phyloP scores from a whole-genome alignment of 2,329 filamentous ascomycete species.

The Pseudocercospora fuligena region DNA sequence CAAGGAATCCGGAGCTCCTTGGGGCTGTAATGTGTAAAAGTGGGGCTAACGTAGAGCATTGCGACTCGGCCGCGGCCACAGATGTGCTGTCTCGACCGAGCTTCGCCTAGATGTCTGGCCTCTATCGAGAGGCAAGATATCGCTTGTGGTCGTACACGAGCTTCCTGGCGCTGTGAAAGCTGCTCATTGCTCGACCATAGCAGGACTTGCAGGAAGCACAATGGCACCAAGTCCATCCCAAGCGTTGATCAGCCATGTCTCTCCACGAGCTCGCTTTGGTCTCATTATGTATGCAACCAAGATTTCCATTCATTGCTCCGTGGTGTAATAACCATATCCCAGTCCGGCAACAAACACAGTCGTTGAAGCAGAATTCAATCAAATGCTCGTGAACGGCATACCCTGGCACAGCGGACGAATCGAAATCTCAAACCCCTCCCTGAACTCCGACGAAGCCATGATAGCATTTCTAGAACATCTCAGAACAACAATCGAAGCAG shows the following conservation, averaged over 20 bases:
- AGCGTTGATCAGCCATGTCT: conserved; percentile 18
- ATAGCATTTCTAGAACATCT: conserved; percentile 17
- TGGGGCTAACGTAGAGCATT: no score
- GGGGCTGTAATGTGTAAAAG: not conserved
- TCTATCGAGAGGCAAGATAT: no score
- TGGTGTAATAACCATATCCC: not conserved
- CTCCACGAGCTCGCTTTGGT: conserved; percentile 20
- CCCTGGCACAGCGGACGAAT: conserved; percentile 22
- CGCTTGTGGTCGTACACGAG: no score
- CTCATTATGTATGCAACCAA: conserved; percentile 11
- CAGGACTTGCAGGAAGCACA: not conserved
- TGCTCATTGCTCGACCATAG: not conserved
- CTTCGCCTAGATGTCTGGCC: no score
- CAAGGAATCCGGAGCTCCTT: not conserved
- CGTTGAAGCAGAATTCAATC: conserved; percentile 20
- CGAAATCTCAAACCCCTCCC: conserved; percentile 16
- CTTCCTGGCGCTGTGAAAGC: no score
- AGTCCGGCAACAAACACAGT: conserved; percentile 23
- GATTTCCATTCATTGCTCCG: not conserved
- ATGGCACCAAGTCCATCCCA: conserved; percentile 8
- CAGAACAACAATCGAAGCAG: conserved; percentile 11
- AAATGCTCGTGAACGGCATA: conserved; percentile 12
- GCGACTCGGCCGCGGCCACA: not conserved
- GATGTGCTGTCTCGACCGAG: no score
- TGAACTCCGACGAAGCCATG: conserved; percentile 20